phyloP scores from a whole-genome alignment of 2,329 filamentous ascomycete species.

The Pseudogymnoascus verrucosus region DNA sequence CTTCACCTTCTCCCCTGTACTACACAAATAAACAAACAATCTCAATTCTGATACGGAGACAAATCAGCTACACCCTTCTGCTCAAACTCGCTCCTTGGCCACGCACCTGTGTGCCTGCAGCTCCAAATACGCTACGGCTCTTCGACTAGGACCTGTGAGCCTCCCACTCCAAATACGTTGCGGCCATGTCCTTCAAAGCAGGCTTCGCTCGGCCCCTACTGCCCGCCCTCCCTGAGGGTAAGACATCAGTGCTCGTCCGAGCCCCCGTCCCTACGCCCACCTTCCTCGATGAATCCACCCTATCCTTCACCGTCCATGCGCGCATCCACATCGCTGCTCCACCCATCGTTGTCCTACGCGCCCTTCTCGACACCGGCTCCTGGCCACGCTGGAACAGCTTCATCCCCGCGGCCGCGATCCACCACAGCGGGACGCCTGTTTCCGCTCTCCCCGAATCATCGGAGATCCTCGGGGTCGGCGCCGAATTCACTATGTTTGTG shows the following conservation, averaged over 20 bases:
- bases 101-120: background rate
- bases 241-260: background rate
- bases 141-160: background rate
- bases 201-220: background rate
- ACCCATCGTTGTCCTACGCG: conserved; percentile 14
- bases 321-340: conserved; percentile 15
- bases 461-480: conserved; percentile 12
- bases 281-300: background rate
- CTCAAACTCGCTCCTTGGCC: background rate
- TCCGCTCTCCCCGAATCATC: conserved; percentile 7
- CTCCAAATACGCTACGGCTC: background rate
- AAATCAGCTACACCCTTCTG: background rate
- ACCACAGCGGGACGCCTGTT: conserved; percentile 33
- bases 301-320: conserved; percentile 18
- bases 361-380: conserved; percentile 17
- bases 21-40: background rate
- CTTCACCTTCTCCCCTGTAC: background rate
- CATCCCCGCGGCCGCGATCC: conserved; percentile 51
- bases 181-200: background rate
- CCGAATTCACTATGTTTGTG: conserved; percentile 19
- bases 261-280: background rate
- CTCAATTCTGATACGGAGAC: background rate
- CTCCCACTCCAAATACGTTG: background rate
- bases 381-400: conserved; percentile 39
- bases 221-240: background rate